A percentile compares a stretch with the other conserved stretches of the same genome.
Conservation (phyloP, 805 yeast species). For the Cyberlindnera nakhonratchasimensis region DNA sequence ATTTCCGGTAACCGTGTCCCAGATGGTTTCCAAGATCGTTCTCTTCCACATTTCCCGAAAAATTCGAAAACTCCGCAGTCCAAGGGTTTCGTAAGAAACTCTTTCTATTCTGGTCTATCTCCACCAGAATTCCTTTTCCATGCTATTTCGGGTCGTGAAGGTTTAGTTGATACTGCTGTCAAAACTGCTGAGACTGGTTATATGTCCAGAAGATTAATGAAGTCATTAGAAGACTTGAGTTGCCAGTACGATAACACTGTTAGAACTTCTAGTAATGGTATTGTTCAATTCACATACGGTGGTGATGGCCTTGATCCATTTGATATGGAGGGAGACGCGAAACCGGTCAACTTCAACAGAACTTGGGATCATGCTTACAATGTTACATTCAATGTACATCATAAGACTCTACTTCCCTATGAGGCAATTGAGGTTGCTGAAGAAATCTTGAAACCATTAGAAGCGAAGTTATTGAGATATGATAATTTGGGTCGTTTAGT, state of each 20-base stretch:
- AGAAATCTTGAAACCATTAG: constrained; percentile 57
- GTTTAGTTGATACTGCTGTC: constrained; percentile 98
- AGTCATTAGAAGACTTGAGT: constrained; percentile 93
- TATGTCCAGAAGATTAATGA: constrained; percentile 97
- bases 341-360: constrained; percentile 88
- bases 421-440: constrained; percentile 58
- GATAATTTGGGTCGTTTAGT: constrained; percentile 69
- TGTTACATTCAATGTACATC: constrained; percentile 58
- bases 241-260: constrained; percentile 92
- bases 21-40: constrained; percentile 99
- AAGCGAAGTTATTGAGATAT: constrained; percentile 53
- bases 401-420: constrained; percentile 62
- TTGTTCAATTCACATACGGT: constrained; percentile 96
- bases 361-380: constrained; percentile 92
- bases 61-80: constrained; percentile 96
- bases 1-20: constrained; percentile 99
- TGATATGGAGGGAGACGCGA: constrained; percentile 99
- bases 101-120: constrained; percentile 87
- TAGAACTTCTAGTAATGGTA: constrained; percentile 91
- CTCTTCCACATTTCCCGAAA: constrained; percentile 94
- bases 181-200: constrained; percentile 99
- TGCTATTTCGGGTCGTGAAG: constrained; percentile 99
- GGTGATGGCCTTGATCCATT: constrained; percentile 98
- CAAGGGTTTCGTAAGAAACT: constrained; percentile 95
- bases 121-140: constrained; percentile 98